phyloP scores from a whole-genome alignment of 1,139 yeast species.

The Meyerozyma sp. region DNA sequence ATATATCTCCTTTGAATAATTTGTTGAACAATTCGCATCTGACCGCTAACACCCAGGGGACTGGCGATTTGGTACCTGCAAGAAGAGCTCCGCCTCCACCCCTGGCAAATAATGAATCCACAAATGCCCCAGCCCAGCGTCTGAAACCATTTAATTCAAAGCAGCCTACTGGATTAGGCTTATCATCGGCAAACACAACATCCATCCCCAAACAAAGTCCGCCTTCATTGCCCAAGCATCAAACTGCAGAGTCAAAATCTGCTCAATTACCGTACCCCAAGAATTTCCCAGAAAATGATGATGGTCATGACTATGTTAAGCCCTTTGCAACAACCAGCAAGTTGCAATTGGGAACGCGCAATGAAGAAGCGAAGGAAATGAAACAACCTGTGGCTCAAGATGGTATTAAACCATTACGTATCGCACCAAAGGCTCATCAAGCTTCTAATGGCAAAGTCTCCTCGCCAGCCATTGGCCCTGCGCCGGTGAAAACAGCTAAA shows the following conservation, averaged over 20 bases:
- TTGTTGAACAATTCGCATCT: constrained; percentile 24
- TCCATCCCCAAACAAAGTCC: constrained; percentile 28
- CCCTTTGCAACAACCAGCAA: constrained; percentile 12
- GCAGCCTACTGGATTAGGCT: constrained; percentile 20
- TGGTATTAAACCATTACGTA: constrained; percentile 11
- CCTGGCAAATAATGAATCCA: constrained; percentile 7
- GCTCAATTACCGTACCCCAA: constrained; percentile 29
- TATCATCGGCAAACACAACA: constrained; percentile 6
- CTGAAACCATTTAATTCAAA: constrained; percentile 5
- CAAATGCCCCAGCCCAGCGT: neutral
- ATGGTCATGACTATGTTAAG: constrained; percentile 4
- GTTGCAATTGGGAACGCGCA: constrained; percentile 1
- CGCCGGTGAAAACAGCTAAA: constrained; percentile 32
- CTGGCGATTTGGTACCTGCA: constrained; percentile 35
- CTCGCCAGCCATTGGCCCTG: constrained; percentile 16
- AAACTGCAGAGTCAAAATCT: constrained; percentile 19
- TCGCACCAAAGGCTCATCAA: constrained; percentile 7
- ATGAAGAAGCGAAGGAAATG: neutral
- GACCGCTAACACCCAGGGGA: constrained; percentile 5
- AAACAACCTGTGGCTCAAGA: constrained; percentile 3
- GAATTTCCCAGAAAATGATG: constrained; percentile 8
- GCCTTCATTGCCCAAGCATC: constrained; percentile 22
- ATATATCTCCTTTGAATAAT: constrained; percentile 31
- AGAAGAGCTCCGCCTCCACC: constrained; percentile 52
- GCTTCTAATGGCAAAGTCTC: neutral